Evolutionary conservation across 2,329 filamentous ascomycete species (phyloP), one percentile per base, ranked within the genome.

Genomic region (Aureobasidium uvarum): DNA sequence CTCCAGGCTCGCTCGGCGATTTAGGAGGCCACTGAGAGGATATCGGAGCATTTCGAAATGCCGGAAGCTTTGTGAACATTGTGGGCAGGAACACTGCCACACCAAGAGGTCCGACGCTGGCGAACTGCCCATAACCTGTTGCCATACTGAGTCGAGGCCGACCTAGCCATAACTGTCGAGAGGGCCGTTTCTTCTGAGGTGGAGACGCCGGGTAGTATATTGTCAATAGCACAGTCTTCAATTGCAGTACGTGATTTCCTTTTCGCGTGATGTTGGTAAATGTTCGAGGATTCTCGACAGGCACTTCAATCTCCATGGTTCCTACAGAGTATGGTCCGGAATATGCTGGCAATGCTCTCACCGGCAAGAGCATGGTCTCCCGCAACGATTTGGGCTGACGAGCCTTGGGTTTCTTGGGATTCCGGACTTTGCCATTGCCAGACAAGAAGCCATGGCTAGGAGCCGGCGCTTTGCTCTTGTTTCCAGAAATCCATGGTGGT

Each of bases 61-160:
- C 86, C 1, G 86, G 86, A 16, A 89, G 72, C 71, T 88, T 89
- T 31, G 86, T 89, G 67, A 86, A 86, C 77, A 86, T 84, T 0
- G 86, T 86, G 14, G 79, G 77, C 2, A 82, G 80, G 70, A 88
- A 84, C 64, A 84, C 81, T 0, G 80, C 80, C 13, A 85, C 79
- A 10, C 82, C 79, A 0, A 82, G 74, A 50, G 78, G 71, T 10
- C 81, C 77, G 2, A 87, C 70, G 31, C 81, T 81, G 45, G 85
- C 80, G 71, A 88, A 89, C 64, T 82, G 83, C n/a, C 83, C 84
- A 72, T 88, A 89, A 0, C 85, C 86, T 68, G 83, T 81, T 20
- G 84, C 84, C 4, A 84, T 83, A 41, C 81, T 77, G 1, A 81
- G 65, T 43, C 86, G 77, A 3, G 86, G 86, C 51, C 84, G 77